Evolutionary conservation across 352 stramenopile species (phyloP), one percentile per base, ranked within the genome.

Genomic region (Pythium guiyangense): DNA sequence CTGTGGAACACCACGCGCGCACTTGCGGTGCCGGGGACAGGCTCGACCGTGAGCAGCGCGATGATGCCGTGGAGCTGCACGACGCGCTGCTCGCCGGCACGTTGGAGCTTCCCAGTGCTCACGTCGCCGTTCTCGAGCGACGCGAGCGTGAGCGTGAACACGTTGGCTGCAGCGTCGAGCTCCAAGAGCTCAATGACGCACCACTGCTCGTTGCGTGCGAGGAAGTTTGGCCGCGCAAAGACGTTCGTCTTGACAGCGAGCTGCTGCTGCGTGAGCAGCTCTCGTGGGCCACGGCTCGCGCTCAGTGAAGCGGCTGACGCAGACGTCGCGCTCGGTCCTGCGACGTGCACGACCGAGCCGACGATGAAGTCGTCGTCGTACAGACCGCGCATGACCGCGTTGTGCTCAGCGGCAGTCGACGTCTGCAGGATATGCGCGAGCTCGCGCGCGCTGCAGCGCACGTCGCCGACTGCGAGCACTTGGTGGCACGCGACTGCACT

Each of bases 341-440:
- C 6, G 31, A 67, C 44, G 40, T 77, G 61, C 11, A 74, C 70
- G 52, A 83, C n/a, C 1, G 70, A 74, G 3, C 73, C 71, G 52
- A 77, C 78, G 54, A 83, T 78, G 40, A 80, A 83, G 35, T 78
- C 59, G 0, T 64, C 52, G 49, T 73, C 64, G 66, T 73, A 78
- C 4, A 80, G 29, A 6, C 62, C 39, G 25, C 67, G 63, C 71
- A 83, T 80, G n/a, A 69, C 31, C 1, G 43, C 50, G 46, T 79
- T 79, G 49, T 64, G 74, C 40, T 70, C 65, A 37, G 45, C 73
- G 46, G 79, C 70, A 29, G 55, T 69, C 5, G 62, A 43, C 0
- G 63, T 69, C 9, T 60, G 31, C 27, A 83, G 39, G 26, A 66
- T 52, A 26, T 57, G 46, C 40, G 40, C 42, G 29, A 63, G n/a